Evolutionary conservation across 2,329 filamentous ascomycete species (phyloP).

Genomic region (Venturia pyrina): DNA sequence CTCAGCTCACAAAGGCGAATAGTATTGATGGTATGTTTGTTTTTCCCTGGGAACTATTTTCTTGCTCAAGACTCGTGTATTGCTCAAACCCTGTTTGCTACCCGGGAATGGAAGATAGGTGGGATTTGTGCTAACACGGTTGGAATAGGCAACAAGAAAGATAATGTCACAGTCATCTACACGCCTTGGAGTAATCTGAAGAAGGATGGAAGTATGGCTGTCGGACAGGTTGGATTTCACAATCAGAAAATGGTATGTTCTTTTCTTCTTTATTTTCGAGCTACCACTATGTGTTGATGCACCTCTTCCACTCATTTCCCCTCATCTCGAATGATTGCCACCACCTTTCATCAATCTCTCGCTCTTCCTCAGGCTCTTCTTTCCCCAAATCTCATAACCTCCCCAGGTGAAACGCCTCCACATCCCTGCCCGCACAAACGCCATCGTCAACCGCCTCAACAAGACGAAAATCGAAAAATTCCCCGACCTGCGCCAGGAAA

Average conservation of each 20-base stretch:
- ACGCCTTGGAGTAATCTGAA: constrained; percentile 95
- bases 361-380: not conserved
- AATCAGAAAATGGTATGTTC: constrained; percentile 57
- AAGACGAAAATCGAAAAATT: constrained; percentile 88
- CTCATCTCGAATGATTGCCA: constrained; percentile 13
- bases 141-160: constrained; percentile 81
- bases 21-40: constrained; percentile 70
- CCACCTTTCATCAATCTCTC: constrained; percentile 20
- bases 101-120: no score
- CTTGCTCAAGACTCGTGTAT: no score
- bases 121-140: no score
- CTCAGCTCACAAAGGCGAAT: constrained; percentile 97
- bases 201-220: constrained; percentile 92
- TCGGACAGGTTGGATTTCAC: constrained; percentile 90
- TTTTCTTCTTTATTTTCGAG: not conserved
- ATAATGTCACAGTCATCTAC: constrained; percentile 94
- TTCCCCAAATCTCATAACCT: not conserved
- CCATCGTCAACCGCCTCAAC: constrained; percentile 93
- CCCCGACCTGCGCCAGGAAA: constrained; percentile 74
- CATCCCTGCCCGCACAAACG: constrained; percentile 71
- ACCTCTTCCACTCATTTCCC: not conserved
- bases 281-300: no score
- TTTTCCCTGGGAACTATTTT: no score
- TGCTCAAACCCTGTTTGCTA: no score
- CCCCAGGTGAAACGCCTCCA: constrained; percentile 67